Conservation (phyloP, 257 asterid species). For the Anisodus tanguticus region DNA sequence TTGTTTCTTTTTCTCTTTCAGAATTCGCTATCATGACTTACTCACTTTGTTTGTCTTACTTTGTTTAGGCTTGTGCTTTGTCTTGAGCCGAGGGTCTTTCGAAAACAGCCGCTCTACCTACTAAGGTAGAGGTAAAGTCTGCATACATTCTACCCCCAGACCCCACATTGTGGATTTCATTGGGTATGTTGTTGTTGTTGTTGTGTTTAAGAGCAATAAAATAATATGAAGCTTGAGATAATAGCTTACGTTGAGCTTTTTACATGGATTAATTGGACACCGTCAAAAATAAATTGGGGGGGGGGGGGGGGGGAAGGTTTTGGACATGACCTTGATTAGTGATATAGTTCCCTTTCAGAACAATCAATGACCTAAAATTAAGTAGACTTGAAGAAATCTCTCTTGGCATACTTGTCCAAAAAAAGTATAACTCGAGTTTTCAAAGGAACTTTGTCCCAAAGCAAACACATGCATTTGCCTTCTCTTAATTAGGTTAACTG, state of each 20-base stretch:
- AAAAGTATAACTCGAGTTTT: background rate
- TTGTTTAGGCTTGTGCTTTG: too few species aligned
- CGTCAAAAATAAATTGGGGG: background rate
- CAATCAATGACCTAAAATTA: slow-evolving; percentile 20
- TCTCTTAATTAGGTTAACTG: background rate
- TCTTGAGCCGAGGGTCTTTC: too few species aligned
- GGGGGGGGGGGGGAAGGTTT: background rate
- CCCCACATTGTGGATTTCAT: too few species aligned
- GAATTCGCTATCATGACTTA: too few species aligned
- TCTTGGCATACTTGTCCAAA: background rate
- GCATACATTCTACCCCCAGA: too few species aligned
- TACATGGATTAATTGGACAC: background rate
- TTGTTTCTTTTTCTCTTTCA: too few species aligned
- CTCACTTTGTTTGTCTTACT: too few species aligned
- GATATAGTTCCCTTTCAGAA: background rate
- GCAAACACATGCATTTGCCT: background rate
- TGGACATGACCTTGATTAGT: background rate
- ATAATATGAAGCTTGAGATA: background rate
- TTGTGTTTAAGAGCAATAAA: background rate
- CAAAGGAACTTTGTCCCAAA: slow-evolving; percentile 23
- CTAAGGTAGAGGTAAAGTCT: too few species aligned
- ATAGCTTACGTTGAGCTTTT: background rate
- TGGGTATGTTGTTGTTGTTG: too few species aligned
- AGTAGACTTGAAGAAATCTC: background rate
- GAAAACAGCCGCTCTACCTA: too few species aligned